Evolutionary conservation across 2,329 filamentous ascomycete genomes (phyloP), one percentile per base, ranked within the genome.

Genomic region (Colletotrichum siamense): DNA sequence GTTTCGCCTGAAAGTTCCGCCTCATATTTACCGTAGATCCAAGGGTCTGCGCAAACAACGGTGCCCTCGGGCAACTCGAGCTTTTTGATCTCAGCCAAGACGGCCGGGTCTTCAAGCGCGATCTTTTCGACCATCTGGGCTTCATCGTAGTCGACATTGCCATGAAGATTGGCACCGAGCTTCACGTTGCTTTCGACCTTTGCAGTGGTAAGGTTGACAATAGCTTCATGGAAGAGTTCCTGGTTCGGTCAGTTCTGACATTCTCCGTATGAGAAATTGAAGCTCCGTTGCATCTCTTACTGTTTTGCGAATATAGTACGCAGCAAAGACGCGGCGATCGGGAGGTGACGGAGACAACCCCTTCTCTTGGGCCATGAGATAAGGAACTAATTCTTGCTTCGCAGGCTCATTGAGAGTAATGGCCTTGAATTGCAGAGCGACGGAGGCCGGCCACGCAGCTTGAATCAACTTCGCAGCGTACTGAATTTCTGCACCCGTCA

Each of bases 141-240:
- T 82, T 94, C 92, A 15, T 90, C 90, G 8, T 87, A 90, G 80
- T 94, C 92, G 10, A 88, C 89, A 69, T 90, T 89, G 26, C 89
- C 89, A 79, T 94, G 92, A 6, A 90, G 79, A 72, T 92, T 91
- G 0, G 88, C 86, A 1, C 91, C 91, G 1, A 93, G 85, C n/a
- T 90, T 88, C 16, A 89, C 86, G 81, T 93, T 92, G 80, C 86
- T 87, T 78, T 92, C 89, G 8, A 93, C 86, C 6, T 82, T 86
- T 52, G 86, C 83, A 6, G 83, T 83, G 2, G 85, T 88, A 26
- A 94, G 82, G 79, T 92, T 91, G 70, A 87, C 82, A n/a, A 87
- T 77, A 8, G 91, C 91, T 82, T 93, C 91, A 79, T 93, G 91
- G 70, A 92, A 88, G 83, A 92, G 92, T 81, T 91, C 89, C 90